These are phyloP conservation scores for Pontederia paniculata DNA, from an alignment of 176 grass and related monocot species.

Conservation along the genomic window DNA sequence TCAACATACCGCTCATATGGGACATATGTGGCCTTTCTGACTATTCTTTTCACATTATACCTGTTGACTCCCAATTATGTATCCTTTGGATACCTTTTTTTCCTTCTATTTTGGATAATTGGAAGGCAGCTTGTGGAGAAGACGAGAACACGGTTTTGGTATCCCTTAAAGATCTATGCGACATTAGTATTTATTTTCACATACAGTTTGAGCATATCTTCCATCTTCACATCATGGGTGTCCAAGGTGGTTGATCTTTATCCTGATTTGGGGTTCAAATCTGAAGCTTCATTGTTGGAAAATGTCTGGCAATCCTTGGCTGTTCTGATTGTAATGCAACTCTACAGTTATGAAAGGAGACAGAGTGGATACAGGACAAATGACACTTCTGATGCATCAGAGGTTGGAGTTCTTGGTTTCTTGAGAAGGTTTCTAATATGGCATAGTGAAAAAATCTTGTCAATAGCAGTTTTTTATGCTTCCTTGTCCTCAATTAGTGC, in stretches of 20 bases:
- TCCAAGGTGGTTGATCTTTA: conserved; percentile 64
- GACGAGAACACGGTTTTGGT: conserved; percentile 75
- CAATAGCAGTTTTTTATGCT: conserved; percentile 71
- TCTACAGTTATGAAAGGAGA: conserved; percentile 94
- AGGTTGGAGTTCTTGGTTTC: conserved; percentile 58
- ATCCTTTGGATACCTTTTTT: conserved; percentile 96
- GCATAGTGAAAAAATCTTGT: conserved; percentile 92
- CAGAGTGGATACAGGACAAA: conserved; percentile 61
- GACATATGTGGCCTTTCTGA: conserved; percentile 91
- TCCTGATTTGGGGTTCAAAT: conserved; percentile 84
- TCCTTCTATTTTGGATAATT: conserved; percentile 97
- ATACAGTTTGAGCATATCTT: conserved; percentile 69
- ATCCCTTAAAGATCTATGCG: conserved; percentile 81
- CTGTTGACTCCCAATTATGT: conserved; percentile 95
- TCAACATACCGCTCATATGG: conserved; percentile 84
- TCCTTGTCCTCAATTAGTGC: conserved; percentile 80
- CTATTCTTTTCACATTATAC: conserved; percentile 88
- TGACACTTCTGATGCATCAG: conserved; percentile 67
- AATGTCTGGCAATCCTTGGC: conserved; percentile 97
- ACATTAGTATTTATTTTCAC: conserved; percentile 71
- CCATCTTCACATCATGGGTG: conserved; percentile 44
- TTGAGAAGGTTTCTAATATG: conserved; percentile 82
- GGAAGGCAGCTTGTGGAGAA: conserved; percentile 86
- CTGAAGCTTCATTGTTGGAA: conserved; percentile 58
- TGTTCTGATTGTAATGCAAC: conserved; percentile 93